Base-by-base conservation (phyloP, 306 rosid species). In the Morella rubra region DNA sequence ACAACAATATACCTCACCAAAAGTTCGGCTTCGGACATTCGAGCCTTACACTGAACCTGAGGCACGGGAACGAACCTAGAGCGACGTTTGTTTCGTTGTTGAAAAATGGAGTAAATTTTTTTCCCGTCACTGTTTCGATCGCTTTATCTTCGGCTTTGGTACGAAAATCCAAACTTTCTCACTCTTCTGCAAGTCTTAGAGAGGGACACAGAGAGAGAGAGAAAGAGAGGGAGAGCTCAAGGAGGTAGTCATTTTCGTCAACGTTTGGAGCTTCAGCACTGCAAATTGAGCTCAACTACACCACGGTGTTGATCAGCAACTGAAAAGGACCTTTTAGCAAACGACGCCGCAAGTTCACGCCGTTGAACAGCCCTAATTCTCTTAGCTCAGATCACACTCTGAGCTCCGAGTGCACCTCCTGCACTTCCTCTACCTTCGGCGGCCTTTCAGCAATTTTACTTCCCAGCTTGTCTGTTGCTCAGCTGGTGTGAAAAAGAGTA, bases 141-240 rank as follows among this genome's bases (percentile, higher is more conserved):
- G 69, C 77, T 73, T 73, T 59, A 73, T 55, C 69, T 73, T 73
- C 77, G 77, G 77, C 55, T 45, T 41, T 44, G 54, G 56, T 73
- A 69, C 68, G 45, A 73, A 73, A 58, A 55, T 14, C 46, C 19
- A 12, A 42, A 14, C 18, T 56, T 55, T 58, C 55, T 73, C 69
- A 44, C 77, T 44, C 54, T 41, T 69, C 73, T 69, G 73, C 56
- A 69, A 69, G 69, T 53, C 40, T 27, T 45, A 54, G 50, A 73
- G 67, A 19, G 45, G 5, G 65, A n/a, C n/a, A n/a, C n/a, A n/a
- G n/a, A 53, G 76, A 53, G 50, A 72, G 49, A 72, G 27, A 72
- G 59, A 49, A 42, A 6, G 40, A 52, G 75, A 24, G 20, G 32
- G 59, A 71, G 19, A 18, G 52, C 50, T 8, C 7, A 18, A 15